phyloP scores from a whole-genome alignment of 805 yeast genomes.

The Candida verbasci region DNA sequence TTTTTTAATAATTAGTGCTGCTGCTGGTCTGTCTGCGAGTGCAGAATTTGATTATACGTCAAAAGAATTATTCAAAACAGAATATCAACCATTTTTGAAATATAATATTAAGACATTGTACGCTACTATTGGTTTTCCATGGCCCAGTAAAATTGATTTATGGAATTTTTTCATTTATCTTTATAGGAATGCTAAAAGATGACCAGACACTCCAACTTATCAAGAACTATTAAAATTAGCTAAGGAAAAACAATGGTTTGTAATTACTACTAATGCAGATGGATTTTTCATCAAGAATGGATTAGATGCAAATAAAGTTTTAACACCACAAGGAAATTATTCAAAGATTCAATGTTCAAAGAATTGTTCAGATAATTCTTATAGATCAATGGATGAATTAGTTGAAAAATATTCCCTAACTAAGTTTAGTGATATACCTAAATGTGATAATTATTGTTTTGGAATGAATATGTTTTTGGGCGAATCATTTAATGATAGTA shows the following conservation, averaged over 20 bases:
- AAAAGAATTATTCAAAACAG: background rate
- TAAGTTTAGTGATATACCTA: slow-evolving; percentile 1
- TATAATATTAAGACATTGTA: slow-evolving; percentile 4
- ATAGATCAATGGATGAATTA: slow-evolving; percentile 1
- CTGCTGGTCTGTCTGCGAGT: slow-evolving; percentile 7
- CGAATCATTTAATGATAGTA: slow-evolving; percentile 1
- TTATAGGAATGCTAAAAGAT: background rate
- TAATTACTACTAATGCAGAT: slow-evolving; percentile 6
- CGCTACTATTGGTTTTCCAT: slow-evolving; percentile 6
- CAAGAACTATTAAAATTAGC: slow-evolving; percentile 1
- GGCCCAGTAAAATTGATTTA: slow-evolving; percentile 1
- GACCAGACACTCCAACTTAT: slow-evolving; percentile 2
- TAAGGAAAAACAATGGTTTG: background rate
- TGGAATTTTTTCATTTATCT: slow-evolving; percentile 8
- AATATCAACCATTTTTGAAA: slow-evolving; percentile 4
- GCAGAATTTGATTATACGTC: slow-evolving; percentile 6
- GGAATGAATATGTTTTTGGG: slow-evolving; percentile 7
- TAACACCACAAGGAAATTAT: slow-evolving; percentile 6
- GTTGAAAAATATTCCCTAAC: background rate
- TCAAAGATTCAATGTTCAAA: slow-evolving; percentile 4
- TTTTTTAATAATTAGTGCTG: slow-evolving; percentile 6
- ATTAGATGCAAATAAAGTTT: slow-evolving; percentile 2
- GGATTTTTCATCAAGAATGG: slow-evolving; percentile 7
- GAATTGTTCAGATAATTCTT: slow-evolving; percentile 3
- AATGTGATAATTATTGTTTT: slow-evolving; percentile 1